Conservation (phyloP, 352 stramenopile genomes). For the Blastocystis sp. region DNA sequence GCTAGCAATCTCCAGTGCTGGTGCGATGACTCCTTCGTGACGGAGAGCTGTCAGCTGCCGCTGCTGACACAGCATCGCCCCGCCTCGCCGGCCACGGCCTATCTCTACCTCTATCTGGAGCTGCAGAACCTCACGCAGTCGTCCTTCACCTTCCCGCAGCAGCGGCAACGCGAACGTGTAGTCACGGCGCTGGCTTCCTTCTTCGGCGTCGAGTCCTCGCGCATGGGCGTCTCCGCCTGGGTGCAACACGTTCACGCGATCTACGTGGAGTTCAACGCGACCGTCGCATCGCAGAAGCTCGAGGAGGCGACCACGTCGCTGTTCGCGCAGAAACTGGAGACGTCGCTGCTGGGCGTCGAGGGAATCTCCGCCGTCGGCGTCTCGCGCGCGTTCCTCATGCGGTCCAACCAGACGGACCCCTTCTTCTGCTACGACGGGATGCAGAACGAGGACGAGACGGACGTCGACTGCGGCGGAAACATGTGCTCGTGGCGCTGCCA, state of each 20-base stretch:
- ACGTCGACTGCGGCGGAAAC: conserved; percentile 21
- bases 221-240: background rate
- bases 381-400: background rate
- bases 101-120: background rate
- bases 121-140: background rate
- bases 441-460: background rate
- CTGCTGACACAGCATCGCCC: background rate
- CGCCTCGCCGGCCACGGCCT: background rate
- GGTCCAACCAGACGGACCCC: background rate
- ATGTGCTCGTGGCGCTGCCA: background rate
- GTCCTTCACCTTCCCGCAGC: background rate
- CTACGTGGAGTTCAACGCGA: background rate
- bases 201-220: background rate
- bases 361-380: background rate
- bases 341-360: background rate
- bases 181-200: background rate
- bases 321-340: background rate
- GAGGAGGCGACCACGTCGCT: background rate
- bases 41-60: background rate
- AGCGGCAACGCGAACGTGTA: background rate
- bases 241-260: background rate
- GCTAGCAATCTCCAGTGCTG: background rate
- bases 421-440: conserved; percentile 28
- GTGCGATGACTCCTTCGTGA: background rate
- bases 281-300: background rate